Evolutionary conservation across 202 grass and related monocot species (phyloP), one percentile per base, ranked within the genome.

Genomic region (Zizania palustris): DNA sequence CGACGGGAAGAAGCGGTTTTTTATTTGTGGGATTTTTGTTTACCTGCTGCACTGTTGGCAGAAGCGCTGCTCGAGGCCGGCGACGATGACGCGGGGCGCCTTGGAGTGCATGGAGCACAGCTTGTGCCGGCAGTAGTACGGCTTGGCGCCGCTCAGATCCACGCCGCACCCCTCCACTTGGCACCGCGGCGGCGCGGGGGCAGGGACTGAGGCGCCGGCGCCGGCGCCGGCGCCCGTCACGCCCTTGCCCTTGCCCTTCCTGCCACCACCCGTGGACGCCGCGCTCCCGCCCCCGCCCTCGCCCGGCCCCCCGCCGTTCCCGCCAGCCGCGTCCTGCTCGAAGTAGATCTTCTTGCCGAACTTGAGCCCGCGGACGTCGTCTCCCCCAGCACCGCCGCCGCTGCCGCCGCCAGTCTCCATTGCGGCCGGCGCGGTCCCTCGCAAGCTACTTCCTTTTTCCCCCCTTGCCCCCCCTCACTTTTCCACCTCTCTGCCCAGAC

Each of bases 11-110:
- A 55, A 2, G 51, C 1, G 5, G 4, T 5, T n/a, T 6, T 16
- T 50, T 16, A n/a, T 6, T 51, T 28, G 28, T 28, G 0, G 28
- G 28, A 28, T 38, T 21, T 45, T 75, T 41, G 39, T 5, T 76
- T 63, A 95, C 96, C 96, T 95, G 85, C 96, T 98, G 87, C 96
- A 98, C 83, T 98, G 96, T 13, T 98, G 96, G 83, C 96, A 98
- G 84, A 98, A 98, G 73, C 96, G 88, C 96, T 98, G 96, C 84
- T 95, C 91, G 64, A 98, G 83, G 73, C 96, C 96, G 82, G 69
- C 89, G 51, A 98, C 96, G 38, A 92, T 74, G 74, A 98, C 96
- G 80, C 73, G 76, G 11, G 96, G 89, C 13, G 90, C 74, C 85
- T 98, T 98, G 58, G 96, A 88, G 69, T 98, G 96, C 83, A 88